Evolutionary conservation across 208 protist species (phyloP), one percentile per base, ranked within the genome.

Genomic region (Leishmania amazonensis): DNA sequence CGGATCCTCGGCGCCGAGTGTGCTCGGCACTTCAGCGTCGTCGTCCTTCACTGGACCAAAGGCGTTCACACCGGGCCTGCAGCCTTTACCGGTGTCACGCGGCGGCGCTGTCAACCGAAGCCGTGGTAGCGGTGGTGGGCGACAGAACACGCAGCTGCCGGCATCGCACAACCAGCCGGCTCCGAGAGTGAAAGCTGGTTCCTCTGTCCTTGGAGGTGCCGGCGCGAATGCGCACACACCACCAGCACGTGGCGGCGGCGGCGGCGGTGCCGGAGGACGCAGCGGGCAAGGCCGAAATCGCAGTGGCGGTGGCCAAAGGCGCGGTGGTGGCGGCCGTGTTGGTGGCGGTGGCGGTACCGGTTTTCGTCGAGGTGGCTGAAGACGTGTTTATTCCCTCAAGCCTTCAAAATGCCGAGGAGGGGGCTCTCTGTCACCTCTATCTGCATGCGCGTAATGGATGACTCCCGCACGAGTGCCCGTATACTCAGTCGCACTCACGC

Each of bases 261-360:
- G 75, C 54, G 58, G 75, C 9, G 71, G 71, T 57, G 71, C 42
- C 17, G 72, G 76, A 17, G 72, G 72, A 21, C 53, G 68, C 17
- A 53, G 47, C 62, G 82, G 82, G 19, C 78, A 75, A 17, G 57
- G 82, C 53, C 82, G 82, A 28, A 62, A 74, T 51, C 78, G 78
- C 19, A 35, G 65, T 65, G 53, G 82, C 47, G 78, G 77, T 8
- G 54, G 28, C 15, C 78, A 57, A 28, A 73, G 78, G 62, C 76
- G 77, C 65, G 76, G 81, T 74, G 76, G 81, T 71, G 82, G 82
- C 9, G 82, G 82, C 13, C 77, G 76, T 65, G 79, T 45, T 71
- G 80, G 80, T 75, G 64, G 64, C 38, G 67, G 80, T 38, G 73
- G 51, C 28, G 47, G 49, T 64, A 21, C 58, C 35, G 53, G 75